Percentiles rank a stretch among this genome's conserved stretches.
Conservation (phyloP, 2,329 filamentous ascomycete genomes). For the Diatrype stigma region DNA sequence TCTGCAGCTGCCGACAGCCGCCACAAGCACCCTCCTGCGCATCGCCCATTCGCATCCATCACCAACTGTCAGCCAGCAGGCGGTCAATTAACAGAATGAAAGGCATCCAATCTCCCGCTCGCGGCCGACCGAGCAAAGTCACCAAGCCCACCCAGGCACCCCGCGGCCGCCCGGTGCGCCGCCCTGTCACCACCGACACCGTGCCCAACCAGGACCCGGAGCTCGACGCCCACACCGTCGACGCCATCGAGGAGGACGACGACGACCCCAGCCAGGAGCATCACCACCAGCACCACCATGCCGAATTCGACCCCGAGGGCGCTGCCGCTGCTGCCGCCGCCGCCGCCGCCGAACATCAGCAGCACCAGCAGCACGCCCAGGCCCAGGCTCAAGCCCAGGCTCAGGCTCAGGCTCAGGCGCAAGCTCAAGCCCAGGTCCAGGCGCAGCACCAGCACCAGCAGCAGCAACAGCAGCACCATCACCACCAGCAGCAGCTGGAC, state of each 20-base stretch:
- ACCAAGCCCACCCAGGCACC: constrained; percentile 33
- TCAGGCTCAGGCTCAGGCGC: constrained; percentile 6
- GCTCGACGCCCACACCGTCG: constrained; percentile 22
- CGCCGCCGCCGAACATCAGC: constrained; percentile 26
- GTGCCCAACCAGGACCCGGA: constrained; percentile 31
- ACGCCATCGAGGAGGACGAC: constrained; percentile 17
- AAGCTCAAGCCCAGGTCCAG: neutral
- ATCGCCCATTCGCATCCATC: constrained; percentile 21
- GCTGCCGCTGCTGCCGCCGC: constrained; percentile 31
- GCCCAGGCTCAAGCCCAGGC: constrained; percentile 6
- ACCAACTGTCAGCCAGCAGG: constrained; percentile 31
- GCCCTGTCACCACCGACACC: constrained; percentile 22
- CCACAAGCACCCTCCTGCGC: constrained; percentile 10
- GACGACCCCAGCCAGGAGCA: constrained; percentile 18
- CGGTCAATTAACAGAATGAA: constrained; percentile 28
- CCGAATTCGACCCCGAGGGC: constrained; percentile 22
- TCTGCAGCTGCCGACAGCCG: constrained; percentile 29
- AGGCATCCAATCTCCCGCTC: constrained; percentile 32
- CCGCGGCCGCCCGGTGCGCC: constrained; percentile 26
- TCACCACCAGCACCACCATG: constrained; percentile 18
- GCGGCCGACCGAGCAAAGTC: constrained; percentile 40
- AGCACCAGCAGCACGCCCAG: constrained; percentile 20
- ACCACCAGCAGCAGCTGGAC: constrained; percentile 26
- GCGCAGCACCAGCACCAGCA: constrained; percentile 2
- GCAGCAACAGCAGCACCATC: constrained; percentile 25